Percentiles rank a stretch among this genome's conserved stretches.
These are phyloP conservation scores for Xylaria venustula DNA, from an alignment of 495 filamentous ascomycete genomes.

Conservation along the genomic window DNA sequence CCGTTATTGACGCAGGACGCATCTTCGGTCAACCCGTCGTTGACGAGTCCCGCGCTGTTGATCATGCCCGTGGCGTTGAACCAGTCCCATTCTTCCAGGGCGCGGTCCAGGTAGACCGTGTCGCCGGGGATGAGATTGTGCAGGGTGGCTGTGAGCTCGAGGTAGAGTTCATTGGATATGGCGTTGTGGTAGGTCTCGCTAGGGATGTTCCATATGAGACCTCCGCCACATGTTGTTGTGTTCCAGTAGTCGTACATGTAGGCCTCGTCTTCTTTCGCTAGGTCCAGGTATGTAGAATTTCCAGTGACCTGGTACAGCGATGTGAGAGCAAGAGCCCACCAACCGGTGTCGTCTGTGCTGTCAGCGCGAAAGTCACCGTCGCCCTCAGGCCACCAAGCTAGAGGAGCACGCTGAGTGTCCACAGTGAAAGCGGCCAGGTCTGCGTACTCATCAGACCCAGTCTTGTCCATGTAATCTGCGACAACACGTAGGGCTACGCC, in stretches of 20 bases:
- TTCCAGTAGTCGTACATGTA: slow-evolving; percentile 59
- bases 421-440: slow-evolving; percentile 33
- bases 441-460: slow-evolving; percentile 30
- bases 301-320: slow-evolving; percentile 61
- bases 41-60: slow-evolving; percentile 57
- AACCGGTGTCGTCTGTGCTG: slow-evolving; percentile 65
- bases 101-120: slow-evolving; percentile 52
- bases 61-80: slow-evolving; percentile 62
- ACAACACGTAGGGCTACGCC: slow-evolving; percentile 39
- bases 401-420: slow-evolving; percentile 29
- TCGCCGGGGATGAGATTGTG: slow-evolving; percentile 57
- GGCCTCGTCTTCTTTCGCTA: slow-evolving; percentile 55
- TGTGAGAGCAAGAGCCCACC: slow-evolving; percentile 68
- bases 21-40: slow-evolving; percentile 59
- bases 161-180: slow-evolving; percentile 71
- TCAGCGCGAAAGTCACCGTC: slow-evolving; percentile 51
- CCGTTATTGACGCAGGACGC: slow-evolving; percentile 60
- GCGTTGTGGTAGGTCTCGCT: slow-evolving; percentile 57
- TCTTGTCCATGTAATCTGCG: slow-evolving; percentile 39
- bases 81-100: slow-evolving; percentile 62
- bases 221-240: slow-evolving; percentile 55
- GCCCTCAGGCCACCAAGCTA: slow-evolving; percentile 38
- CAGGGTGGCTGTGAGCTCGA: slow-evolving; percentile 62
- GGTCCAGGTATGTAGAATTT: slow-evolving; percentile 49
- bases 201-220: slow-evolving; percentile 59